These are phyloP conservation scores for Gossypium anomalum DNA, from an alignment of 345 rosid genomes.

Conservation along the genomic window DNA sequence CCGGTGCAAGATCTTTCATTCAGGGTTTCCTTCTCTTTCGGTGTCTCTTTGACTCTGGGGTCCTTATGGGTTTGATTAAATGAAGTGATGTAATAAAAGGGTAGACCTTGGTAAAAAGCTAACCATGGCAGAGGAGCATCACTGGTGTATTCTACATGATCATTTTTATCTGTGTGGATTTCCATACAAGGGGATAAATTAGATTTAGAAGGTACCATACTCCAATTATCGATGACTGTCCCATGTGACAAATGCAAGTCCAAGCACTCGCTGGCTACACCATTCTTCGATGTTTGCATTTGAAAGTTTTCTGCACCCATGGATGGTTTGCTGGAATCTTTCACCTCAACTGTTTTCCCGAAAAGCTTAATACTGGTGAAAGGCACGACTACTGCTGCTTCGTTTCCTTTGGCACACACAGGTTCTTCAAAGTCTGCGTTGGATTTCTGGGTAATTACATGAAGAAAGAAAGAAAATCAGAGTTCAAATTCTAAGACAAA, in stretches of 20 bases:
- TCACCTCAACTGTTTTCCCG: slow-evolving; percentile 50
- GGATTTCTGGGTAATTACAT: slow-evolving; percentile 23
- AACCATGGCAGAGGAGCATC: slow-evolving; percentile 19
- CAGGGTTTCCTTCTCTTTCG: slow-evolving; percentile 27
- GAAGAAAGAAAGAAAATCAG: neutral
- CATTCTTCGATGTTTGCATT: slow-evolving; percentile 4
- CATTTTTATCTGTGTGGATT: slow-evolving; percentile 9
- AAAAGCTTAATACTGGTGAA: slow-evolving; percentile 54
- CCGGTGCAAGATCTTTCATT: slow-evolving; percentile 40
- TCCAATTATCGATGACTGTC: slow-evolving; percentile 3
- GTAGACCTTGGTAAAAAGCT: slow-evolving; percentile 22
- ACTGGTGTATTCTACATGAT: slow-evolving; percentile 14
- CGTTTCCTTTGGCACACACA: slow-evolving; percentile 17
- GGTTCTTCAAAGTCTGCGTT: slow-evolving; percentile 22
- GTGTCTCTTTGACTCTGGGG: slow-evolving; percentile 6
- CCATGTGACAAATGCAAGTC: slow-evolving; percentile 42
- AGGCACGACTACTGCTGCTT: slow-evolving; percentile 13
- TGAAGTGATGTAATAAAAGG: slow-evolving; percentile 19
- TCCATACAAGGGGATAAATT: slow-evolving; percentile 9
- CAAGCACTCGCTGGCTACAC: slow-evolving; percentile 17
- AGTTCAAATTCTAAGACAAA: neutral
- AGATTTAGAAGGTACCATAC: neutral
- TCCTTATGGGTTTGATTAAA: slow-evolving; percentile 7
- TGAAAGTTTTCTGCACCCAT: slow-evolving; percentile 5
- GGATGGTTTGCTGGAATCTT: slow-evolving; percentile 25